Percentiles rank a stretch among this genome's conserved stretches.
These are phyloP conservation scores for Leishmania major DNA, from an alignment of 208 protist species.

Conservation along the genomic window DNA sequence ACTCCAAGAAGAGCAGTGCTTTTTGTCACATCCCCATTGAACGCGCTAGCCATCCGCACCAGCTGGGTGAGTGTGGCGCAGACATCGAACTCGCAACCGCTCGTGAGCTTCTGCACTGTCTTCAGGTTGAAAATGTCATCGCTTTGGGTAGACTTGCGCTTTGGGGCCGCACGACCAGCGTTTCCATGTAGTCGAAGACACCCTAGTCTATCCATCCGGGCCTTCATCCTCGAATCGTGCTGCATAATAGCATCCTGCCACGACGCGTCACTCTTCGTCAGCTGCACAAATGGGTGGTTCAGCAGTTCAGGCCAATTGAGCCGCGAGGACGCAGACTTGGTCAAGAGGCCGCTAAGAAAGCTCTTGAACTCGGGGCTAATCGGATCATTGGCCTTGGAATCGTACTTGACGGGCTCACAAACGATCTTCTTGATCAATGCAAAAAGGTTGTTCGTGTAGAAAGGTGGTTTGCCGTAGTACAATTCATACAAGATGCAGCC, in stretches of 20 bases:
- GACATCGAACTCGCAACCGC: conserved; percentile 17
- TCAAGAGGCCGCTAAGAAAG: conserved; percentile 95
- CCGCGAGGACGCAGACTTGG: conserved; percentile 90
- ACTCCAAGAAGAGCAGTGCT: conserved; percentile 22
- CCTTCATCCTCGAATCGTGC: conserved; percentile 79
- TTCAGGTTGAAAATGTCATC: conserved; percentile 45
- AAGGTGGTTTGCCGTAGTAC: conserved; percentile 95
- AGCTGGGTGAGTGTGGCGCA: conserved; percentile 23
- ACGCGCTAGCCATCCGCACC: conserved; percentile 11
- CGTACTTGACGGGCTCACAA: conserved; percentile 87
- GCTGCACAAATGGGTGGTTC: conserved; percentile 87
- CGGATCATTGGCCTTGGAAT: conserved; percentile 57
- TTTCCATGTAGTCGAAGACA: conserved; percentile 47
- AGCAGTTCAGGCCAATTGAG: conserved; percentile 93
- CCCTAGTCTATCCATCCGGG: conserved; percentile 74
- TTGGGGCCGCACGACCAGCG: conserved; percentile 19
- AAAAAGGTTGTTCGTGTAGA: conserved; percentile 97
- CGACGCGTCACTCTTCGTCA: conserved; percentile 68
- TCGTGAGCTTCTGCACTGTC: conserved; percentile 15
- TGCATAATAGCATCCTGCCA: conserved; percentile 71
- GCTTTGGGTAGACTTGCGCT: conserved; percentile 28
- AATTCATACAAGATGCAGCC: conserved; percentile 99
- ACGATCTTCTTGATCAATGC: conserved; percentile 96
- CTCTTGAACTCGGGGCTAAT: conserved; percentile 90
- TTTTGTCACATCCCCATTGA: conserved; percentile 19